Base-by-base conservation (phyloP, 177 flowering plant genomes). In the Vitis hybrid region DNA sequence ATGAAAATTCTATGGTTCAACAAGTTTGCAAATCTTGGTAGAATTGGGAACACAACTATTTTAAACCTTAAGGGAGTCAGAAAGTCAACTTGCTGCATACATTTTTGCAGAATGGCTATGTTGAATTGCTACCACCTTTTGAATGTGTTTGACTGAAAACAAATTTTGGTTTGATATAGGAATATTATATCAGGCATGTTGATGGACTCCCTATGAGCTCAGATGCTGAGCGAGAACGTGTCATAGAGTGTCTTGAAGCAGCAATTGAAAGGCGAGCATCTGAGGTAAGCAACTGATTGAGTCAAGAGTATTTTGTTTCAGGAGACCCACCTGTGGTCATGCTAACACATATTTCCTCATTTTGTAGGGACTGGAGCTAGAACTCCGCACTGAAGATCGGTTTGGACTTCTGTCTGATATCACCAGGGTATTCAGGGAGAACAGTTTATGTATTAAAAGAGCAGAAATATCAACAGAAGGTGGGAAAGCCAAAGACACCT, bases 331-430 rank as follows among this genome's bases (percentile, higher is more conserved):
- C 56, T 2, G 16, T 2, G 14, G 12, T 18, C 6, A 20, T 53
- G 14, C 55, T 59, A 65, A 50, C 1, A 15, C 8, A 55, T 58
- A 5, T 60, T 65, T 10, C 16, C 72, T 73, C 66, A 15, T 10
- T 31, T 7, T 82, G 72, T 80, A 94, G 97, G 97, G 92, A 10
- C 57, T 94, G 50, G 89, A 89, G 76, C 81, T 92, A 60, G 94
- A 89, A 79, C 39, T 94, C 62, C 82, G 83, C 68, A 78, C 94
- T 3, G 85, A 86, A 31, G 97, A 93, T 73, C 77, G 93, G 18
- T 74, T 87, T 50, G 99, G 99, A 10, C 96, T 93, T 51, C 78
- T 95, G 22, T 91, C 98, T 0, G 98, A 94, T 39, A 82, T 94
- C 29, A 94, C 97, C 14, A 78, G 97, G 78, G 77, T 86, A 60